phyloP scores from a whole-genome alignment of 768 basidiomycete genomes.

The Chlorophyllum brunneum region DNA sequence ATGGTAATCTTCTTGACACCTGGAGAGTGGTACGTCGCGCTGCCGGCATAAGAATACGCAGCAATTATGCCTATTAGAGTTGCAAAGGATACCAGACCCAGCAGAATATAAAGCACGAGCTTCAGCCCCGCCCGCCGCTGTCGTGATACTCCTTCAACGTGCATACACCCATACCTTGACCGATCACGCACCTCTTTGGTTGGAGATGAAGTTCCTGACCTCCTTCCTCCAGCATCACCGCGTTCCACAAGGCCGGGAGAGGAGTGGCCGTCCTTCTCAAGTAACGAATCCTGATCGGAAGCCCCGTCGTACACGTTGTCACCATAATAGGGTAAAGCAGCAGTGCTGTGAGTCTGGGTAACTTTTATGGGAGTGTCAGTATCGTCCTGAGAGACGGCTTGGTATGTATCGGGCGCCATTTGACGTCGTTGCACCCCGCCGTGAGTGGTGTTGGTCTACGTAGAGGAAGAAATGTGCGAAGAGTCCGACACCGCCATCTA shows the following conservation, averaged over 20 bases:
- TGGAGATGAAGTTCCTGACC: slow-evolving; percentile 14
- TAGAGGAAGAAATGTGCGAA: too few relatives aligned
- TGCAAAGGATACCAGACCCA: slow-evolving; percentile 55
- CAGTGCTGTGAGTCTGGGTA: background rate
- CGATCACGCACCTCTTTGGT: slow-evolving; percentile 2
- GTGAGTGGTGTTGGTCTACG: slow-evolving; percentile 3
- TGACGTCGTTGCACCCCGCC: background rate
- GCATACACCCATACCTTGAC: background rate
- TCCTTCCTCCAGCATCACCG: slow-evolving; percentile 20
- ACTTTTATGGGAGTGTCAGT: slow-evolving; percentile 4
- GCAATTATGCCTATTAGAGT: slow-evolving; percentile 74
- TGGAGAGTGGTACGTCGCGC: slow-evolving; percentile 41
- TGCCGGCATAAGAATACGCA: slow-evolving; percentile 65
- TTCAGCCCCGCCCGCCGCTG: slow-evolving; percentile 38
- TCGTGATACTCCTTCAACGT: background rate
- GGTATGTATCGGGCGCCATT: slow-evolving; percentile 6
- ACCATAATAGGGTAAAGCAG: slow-evolving; percentile 50
- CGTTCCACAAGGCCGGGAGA: slow-evolving; percentile 28
- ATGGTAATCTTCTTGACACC: slow-evolving; percentile 72
- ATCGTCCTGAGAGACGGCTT: slow-evolving; percentile 5
- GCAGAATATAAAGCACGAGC: slow-evolving; percentile 59
- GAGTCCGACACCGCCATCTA: background rate
- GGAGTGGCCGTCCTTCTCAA: slow-evolving; percentile 40
- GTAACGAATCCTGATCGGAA: slow-evolving; percentile 67
- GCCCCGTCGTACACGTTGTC: slow-evolving; percentile 77